Evolutionary conservation across 2,329 filamentous ascomycete species (phyloP).

Genomic region (Fusarium staphyleae): DNA sequence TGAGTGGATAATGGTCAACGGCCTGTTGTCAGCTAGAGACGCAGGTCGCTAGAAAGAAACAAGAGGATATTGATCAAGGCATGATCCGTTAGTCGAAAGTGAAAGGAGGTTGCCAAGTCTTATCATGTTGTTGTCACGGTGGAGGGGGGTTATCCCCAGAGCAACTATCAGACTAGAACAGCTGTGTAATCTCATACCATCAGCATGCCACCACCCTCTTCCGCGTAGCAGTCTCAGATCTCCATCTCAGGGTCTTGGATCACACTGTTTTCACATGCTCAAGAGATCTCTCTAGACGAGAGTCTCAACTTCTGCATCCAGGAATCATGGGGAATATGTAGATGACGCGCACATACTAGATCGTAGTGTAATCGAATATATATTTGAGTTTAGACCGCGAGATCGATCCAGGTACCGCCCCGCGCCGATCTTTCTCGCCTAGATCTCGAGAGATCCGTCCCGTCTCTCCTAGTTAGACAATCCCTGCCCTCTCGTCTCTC

Average conservation of each 20-base stretch:
- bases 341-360: constrained; percentile 36
- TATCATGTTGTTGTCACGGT: background rate
- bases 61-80: background rate
- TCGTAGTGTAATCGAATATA: constrained; percentile 29
- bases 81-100: background rate
- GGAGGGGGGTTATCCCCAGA: background rate
- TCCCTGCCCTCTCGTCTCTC: background rate
- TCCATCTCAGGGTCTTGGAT: constrained; percentile 1
- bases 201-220: constrained; percentile 4
- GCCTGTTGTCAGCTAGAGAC: background rate
- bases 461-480: background rate
- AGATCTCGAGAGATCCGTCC: constrained; percentile 19
- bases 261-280: background rate
- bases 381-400: background rate
- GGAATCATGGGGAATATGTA: constrained; percentile 10
- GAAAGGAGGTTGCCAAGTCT: background rate
- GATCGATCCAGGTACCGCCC: constrained; percentile 30
- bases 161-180: constrained; percentile 8
- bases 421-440: constrained; percentile 13
- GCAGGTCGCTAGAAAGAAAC: background rate
- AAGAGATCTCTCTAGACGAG: background rate
- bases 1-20: background rate
- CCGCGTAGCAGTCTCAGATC: background rate
- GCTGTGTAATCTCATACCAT: background rate
- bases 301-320: background rate